phyloP scores from a whole-genome alignment of 176 grass and related monocot genomes.

The Ananas comosus region DNA sequence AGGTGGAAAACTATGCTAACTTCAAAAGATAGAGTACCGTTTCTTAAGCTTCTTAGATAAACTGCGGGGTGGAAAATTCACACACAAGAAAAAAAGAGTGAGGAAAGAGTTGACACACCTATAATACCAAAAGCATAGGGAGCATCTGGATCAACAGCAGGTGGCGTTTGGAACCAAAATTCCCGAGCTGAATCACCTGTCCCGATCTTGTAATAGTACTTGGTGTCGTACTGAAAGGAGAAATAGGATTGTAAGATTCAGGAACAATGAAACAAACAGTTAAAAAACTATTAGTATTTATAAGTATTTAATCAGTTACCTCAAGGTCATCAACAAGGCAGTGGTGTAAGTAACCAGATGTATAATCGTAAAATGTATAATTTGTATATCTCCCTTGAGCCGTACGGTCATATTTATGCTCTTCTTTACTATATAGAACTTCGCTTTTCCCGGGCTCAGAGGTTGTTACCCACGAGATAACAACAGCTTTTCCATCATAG shows the following conservation, averaged over 20 bases:
- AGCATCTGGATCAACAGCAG: conserved; percentile 69
- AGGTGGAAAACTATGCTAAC: background rate
- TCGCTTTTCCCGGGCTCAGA: conserved; percentile 53
- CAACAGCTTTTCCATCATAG: conserved; percentile 87
- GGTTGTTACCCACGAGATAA: conserved; percentile 78
- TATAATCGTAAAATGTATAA: conserved; percentile 89
- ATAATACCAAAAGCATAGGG: conserved; percentile 87
- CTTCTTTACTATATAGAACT: conserved; percentile 59
- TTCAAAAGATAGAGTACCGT: background rate
- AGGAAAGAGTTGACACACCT: conserved; percentile 39
- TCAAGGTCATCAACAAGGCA: conserved; percentile 73
- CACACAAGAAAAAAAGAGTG: background rate
- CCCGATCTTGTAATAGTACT: conserved; percentile 95
- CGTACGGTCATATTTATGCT: conserved; percentile 49
- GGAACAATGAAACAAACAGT: background rate
- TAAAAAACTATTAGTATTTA: background rate
- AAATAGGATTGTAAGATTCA: background rate
- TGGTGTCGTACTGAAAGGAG: conserved; percentile 59
- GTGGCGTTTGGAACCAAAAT: conserved; percentile 94
- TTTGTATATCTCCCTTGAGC: conserved; percentile 56
- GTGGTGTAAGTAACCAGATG: conserved; percentile 91
- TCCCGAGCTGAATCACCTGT: conserved; percentile 52
- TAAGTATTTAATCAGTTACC: conserved; percentile 24
- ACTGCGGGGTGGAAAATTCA: background rate
- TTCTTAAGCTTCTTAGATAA: background rate